Base-by-base conservation (phyloP, 352 stramenopile genomes). In the Globisporangium nodosum region DNA sequence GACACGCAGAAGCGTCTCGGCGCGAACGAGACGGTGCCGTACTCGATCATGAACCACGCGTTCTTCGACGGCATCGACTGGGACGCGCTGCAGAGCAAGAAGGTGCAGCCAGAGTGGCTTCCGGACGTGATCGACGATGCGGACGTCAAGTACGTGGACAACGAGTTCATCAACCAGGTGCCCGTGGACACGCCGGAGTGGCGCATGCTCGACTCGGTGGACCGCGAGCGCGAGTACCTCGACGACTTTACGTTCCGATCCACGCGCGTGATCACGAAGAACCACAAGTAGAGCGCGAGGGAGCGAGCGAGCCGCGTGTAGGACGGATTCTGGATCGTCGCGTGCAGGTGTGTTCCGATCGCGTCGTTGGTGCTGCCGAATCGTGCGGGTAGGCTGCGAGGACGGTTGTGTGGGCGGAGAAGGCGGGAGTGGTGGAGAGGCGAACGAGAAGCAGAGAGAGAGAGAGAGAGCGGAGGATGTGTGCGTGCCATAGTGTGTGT, bases 51-150 rank as follows among this genome's bases (percentile, higher is more conserved):
- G 85, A 86, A 86, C 45, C 87, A 96, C 49, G 68, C 82, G 39
- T 97, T 94, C 74, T 97, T 97, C 47, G 66, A 80, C 1, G 76
- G 81, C 27, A 79, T 97, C 46, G 87, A 97, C 52, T 97, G 87
- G 87, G 83, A 96, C 49, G 76, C 72, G 11, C 58, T 94, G 27
- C 85, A 94, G 58, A 72, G 75, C 21, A 94, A 94, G 58, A 81
- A 88, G 58, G 52, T 91, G 54, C 66, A 84, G 49, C 85, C 85
- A 0, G 82, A 92, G 63, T 94, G 85, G 85, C 53, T 92, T 2
- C 85, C 85, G 0, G 83, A 92, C 47, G 76, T 92, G 57, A 80
- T 92, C 47, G 83, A 92, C 60, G 82, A 92, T 40, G 77, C 80
- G 2, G 85, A 94, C 45, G 85, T 81, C 62, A 91, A 92, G 70